phyloP scores from a whole-genome alignment of 1,139 yeast genomes.

The Hyphopichia wangnamkhiaoensis region DNA sequence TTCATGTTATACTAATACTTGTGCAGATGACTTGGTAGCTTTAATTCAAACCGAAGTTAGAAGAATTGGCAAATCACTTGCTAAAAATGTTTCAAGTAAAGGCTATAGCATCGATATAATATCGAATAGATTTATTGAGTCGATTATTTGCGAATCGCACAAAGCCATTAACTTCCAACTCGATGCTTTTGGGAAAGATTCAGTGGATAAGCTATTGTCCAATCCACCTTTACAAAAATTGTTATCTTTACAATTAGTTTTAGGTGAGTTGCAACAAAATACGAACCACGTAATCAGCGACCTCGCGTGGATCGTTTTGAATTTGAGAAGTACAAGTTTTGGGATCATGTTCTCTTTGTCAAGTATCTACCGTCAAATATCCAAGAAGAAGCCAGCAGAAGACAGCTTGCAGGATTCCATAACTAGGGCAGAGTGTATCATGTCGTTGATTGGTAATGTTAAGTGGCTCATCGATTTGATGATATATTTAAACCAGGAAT shows the following conservation, averaged over 20 bases:
- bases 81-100: constrained; percentile 17
- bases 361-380: constrained; percentile 57
- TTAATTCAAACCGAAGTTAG: constrained; percentile 50
- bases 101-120: constrained; percentile 18
- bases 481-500: constrained; percentile 66
- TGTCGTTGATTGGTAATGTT: constrained; percentile 68
- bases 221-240: constrained; percentile 73
- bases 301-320: constrained; percentile 68
- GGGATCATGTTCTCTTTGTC: constrained; percentile 74
- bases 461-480: constrained; percentile 79
- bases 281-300: constrained; percentile 44
- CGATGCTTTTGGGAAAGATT: constrained; percentile 61
- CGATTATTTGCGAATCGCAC: constrained; percentile 63
- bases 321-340: constrained; percentile 69
- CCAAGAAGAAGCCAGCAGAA: constrained; percentile 49
- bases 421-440: constrained; percentile 56
- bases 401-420: constrained; percentile 57
- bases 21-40: constrained; percentile 67
- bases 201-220: constrained; percentile 68
- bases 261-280: constrained; percentile 60
- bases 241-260: constrained; percentile 60
- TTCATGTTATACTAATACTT: constrained; percentile 63
- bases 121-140: constrained; percentile 39
- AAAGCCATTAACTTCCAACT: constrained; percentile 68
- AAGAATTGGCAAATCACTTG: constrained; percentile 20